Base-by-base conservation (phyloP, 306 rosid species). In the Sicyos baderoa region DNA sequence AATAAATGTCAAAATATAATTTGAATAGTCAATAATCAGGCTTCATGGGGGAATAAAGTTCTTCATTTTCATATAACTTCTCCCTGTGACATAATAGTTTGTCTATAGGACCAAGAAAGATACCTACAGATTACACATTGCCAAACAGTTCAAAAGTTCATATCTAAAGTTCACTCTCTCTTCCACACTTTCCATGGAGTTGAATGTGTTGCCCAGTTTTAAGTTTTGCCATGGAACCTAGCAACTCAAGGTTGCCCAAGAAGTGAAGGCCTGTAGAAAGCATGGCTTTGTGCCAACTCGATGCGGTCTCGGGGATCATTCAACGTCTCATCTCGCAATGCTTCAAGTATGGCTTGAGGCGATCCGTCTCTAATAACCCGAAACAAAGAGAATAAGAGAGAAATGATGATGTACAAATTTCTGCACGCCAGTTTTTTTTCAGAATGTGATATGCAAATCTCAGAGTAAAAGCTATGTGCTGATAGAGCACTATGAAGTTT, bases 281-380 rank as follows among this genome's bases (percentile, higher is more conserved):
- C 95, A 76, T 89, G 96, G 84, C 89, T 91, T 42, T 91, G 97
- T 13, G 96, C 96, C 71, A 89, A 85, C 82, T 85, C 95, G 68
- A 91, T 91, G 76, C 96, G 88, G 10, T 91, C 96, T 22, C 97
- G 85, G 1, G 96, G 97, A 79, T 92, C 97, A 54, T 92, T 92
- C 79, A 89, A 76, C 63, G 86, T 89, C 69, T 92, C 95, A 37
- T 92, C 97, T 80, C 96, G 85, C 80, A 92, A 61, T 18, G 96
- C 92, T 74, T 87, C 81, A 6, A 89, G 90, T 84, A 92, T 89
- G 23, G 92, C 95, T 72, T 83, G 85, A 47, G 96, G 67, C 75
- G 95, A 80, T 53, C 82, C 84, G 74, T 91, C 96, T 86, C 96
- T 91, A 84, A 25, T 74, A 68, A 53, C 25, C 13, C 22, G 2